A percentile compares a stretch with the other conserved stretches of the same genome.
Conservation (phyloP, 2,329 filamentous ascomycete species). For the Neofusicoccum ribis region DNA sequence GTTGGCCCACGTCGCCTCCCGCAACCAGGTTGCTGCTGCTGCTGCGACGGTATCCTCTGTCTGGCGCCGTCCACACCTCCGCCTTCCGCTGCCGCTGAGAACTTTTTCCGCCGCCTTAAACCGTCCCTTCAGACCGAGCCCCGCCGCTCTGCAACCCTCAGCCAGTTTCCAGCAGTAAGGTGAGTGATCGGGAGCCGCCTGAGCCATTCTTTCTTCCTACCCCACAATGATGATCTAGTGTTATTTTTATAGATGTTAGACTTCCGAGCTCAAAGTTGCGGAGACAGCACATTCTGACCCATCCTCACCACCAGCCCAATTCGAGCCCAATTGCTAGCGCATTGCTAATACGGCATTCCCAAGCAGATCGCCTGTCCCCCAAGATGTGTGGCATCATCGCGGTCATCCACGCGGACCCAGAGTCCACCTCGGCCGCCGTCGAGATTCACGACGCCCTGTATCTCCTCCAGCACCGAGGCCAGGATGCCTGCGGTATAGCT, state of each 20-base stretch:
- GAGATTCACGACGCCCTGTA: conserved; percentile 46
- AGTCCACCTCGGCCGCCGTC: conserved; percentile 39
- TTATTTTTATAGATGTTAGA: conserved; percentile 44
- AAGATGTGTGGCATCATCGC: conserved; percentile 55
- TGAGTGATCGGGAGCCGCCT: not conserved
- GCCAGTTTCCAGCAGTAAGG: not conserved
- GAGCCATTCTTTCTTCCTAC: not conserved
- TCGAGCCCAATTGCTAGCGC: not conserved
- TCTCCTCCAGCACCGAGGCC: conserved; percentile 62
- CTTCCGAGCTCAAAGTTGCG: conserved; percentile 35
- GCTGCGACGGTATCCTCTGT: not conserved
- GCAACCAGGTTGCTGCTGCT: not conserved
- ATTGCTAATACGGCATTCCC: not conserved
- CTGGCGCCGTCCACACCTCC: not conserved
- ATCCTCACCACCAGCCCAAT: not conserved
- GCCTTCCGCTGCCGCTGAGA: not conserved
- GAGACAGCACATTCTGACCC: conserved; percentile 24
- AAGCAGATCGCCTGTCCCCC: conserved; percentile 18
- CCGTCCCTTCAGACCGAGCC: not conserved
- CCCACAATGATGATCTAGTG: conserved; percentile 26
- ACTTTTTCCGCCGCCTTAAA: not conserved
- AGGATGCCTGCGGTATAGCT: conserved; percentile 86
- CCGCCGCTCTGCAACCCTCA: not conserved
- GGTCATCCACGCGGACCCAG: conserved; percentile 47
- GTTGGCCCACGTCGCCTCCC: not conserved